phyloP scores from a whole-genome alignment of 345 rosid species.

The Salix caprea region DNA sequence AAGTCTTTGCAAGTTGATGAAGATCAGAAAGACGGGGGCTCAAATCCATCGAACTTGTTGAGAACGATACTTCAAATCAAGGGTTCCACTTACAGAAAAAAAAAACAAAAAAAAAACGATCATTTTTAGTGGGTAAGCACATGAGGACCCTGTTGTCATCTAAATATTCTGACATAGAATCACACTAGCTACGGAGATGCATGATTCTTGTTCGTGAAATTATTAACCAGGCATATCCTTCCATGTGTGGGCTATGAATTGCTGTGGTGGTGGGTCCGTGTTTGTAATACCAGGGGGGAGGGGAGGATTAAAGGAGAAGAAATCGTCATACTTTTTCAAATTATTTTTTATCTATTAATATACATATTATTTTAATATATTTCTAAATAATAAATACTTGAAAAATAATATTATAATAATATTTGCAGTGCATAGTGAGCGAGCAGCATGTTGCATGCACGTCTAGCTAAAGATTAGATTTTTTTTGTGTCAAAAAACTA shows the following conservation, averaged over 20 bases:
- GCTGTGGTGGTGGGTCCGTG: neutral
- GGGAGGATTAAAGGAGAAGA: neutral
- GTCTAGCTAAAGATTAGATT: neutral
- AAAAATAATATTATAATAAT: neutral
- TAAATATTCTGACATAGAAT: neutral
- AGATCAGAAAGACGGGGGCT: neutral
- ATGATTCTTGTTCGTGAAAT: neutral
- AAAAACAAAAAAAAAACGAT: neutral
- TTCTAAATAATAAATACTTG: too few species aligned
- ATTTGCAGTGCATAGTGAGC: neutral
- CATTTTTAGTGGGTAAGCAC: neutral
- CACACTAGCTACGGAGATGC: neutral
- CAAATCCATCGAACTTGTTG: neutral
- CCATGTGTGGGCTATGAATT: neutral
- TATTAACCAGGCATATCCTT: neutral
- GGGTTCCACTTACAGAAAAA: neutral
- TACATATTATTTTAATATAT: too few species aligned
- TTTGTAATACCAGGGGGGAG: too few species aligned
- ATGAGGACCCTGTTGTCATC: neutral
- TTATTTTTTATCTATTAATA: too few species aligned
- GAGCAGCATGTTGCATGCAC: neutral
- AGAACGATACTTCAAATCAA: neutral
- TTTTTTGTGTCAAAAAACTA: neutral
- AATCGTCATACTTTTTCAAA: too few species aligned
- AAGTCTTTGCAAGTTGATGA: neutral